A percentile compares a stretch with the other conserved stretches of the same genome.
phyloP scores from a whole-genome alignment of 345 rosid genomes.

The Hibiscus mutabilis region DNA sequence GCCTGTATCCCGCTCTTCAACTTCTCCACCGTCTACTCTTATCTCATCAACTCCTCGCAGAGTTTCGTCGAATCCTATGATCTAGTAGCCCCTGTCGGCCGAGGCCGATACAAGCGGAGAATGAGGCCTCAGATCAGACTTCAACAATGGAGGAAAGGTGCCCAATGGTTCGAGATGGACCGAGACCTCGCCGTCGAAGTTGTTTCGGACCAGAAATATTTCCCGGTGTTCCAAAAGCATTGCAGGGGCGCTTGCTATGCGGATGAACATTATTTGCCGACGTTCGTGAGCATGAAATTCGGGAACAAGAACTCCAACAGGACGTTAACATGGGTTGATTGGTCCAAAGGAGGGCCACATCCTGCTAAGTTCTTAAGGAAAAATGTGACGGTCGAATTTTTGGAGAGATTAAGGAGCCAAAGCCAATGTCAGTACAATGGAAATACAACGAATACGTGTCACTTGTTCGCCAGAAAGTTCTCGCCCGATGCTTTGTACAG shows the following conservation, averaged over 20 bases:
- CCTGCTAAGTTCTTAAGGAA: conserved; percentile 41
- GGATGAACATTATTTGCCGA: conserved; percentile 80
- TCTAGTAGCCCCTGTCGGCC: conserved; percentile 43
- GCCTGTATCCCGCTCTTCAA: conserved; percentile 81
- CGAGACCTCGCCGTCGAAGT: conserved; percentile 51
- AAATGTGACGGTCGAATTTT: conserved; percentile 42
- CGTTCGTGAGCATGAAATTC: conserved; percentile 38
- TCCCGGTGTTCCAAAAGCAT: conserved; percentile 43
- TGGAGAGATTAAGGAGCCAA: conserved; percentile 47
- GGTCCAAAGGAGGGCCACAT: conserved; percentile 75
- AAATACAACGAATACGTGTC: conserved; percentile 39
- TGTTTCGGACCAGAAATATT: conserved; percentile 51
- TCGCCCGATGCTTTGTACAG: conserved; percentile 45
- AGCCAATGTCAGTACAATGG: conserved; percentile 52
- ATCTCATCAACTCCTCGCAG: conserved; percentile 44
- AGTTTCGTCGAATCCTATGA: conserved; percentile 57
- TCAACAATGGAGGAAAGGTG: conserved; percentile 74
- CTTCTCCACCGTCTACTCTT: conserved; percentile 54
- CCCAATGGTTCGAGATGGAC: conserved; percentile 80
- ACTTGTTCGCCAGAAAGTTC: conserved; percentile 79
- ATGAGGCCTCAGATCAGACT: conserved; percentile 52
- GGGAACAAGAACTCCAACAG: conserved; percentile 46
- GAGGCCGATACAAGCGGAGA: conserved; percentile 49
- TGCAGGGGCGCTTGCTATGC: conserved; percentile 56
- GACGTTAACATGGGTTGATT: conserved; percentile 77